Conservation (phyloP, 371 early-diverging fungal species). For the Sporodiniella umbellata region DNA sequence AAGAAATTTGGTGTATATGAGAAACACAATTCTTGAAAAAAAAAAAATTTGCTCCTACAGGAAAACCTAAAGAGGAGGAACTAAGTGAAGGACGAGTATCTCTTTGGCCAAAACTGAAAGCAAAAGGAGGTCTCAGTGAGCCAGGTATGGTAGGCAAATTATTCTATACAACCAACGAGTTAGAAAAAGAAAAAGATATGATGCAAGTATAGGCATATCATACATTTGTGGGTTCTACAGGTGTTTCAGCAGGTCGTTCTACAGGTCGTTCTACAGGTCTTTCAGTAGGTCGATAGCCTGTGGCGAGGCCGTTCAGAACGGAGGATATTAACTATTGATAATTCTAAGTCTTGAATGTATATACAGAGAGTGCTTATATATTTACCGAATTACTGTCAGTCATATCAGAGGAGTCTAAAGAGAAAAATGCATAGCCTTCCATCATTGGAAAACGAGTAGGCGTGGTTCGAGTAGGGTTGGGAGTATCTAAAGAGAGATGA, state of each 20-base stretch:
- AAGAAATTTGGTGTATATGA: not conserved
- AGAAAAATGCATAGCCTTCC: conserved; percentile 49
- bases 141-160: not conserved
- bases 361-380: too few species aligned
- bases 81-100: not conserved
- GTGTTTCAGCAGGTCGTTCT: not conserved
- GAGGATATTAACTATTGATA: not conserved
- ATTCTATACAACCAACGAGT: not conserved
- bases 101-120: conserved; percentile 12
- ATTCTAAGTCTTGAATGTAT: too few species aligned
- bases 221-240: not conserved
- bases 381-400: conserved; percentile 36
- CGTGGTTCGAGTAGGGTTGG: conserved; percentile 4
- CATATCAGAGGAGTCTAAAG: conserved; percentile 33
- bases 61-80: conserved; percentile 15
- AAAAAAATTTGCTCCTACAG: conserved; percentile 19
- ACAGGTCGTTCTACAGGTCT: not conserved
- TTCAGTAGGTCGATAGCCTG: not conserved
- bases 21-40: not conserved
- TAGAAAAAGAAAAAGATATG: not conserved
- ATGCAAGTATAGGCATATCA: not conserved
- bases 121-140: conserved; percentile 9
- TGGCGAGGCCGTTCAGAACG: not conserved
- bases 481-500: conserved; percentile 9
- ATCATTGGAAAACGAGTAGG: conserved; percentile 28